Evolutionary conservation across 2,329 filamentous ascomycete species (phyloP).

Genomic region (Aspergillus sp.): DNA sequence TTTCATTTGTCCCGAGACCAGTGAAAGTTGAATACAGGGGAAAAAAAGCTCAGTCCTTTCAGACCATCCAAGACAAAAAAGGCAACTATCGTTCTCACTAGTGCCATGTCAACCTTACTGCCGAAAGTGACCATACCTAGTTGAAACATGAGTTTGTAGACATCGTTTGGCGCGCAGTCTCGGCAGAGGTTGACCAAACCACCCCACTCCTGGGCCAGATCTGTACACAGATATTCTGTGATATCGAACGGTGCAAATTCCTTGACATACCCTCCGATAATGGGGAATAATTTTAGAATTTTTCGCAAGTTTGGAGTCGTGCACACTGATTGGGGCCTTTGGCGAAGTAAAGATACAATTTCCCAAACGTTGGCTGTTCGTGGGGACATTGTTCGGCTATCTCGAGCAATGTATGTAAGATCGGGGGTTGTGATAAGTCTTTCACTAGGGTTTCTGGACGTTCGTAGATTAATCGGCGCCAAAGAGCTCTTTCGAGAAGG

Average conservation of each 20-base stretch:
- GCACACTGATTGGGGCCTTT: conserved; percentile 15
- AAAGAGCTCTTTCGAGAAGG: conserved; percentile 9
- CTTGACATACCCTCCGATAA: conserved; percentile 36
- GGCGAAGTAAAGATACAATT: conserved; percentile 15
- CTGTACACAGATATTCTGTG: conserved; percentile 34
- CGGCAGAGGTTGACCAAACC: conserved; percentile 36
- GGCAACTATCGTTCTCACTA: conserved; percentile 42
- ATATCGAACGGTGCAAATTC: conserved; percentile 30
- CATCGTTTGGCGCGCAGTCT: conserved; percentile 8
- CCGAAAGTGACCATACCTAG: conserved; percentile 44
- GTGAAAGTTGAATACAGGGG: too few relatives aligned
- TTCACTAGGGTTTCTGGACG: conserved; percentile 2
- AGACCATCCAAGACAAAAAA: conserved; percentile 41
- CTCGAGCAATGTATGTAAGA: conserved; percentile 4
- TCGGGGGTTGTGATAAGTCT: conserved; percentile 1
- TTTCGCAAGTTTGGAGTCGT: conserved; percentile 18
- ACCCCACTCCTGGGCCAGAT: conserved; percentile 42
- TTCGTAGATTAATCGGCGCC: conserved; percentile 39
- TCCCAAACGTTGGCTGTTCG: conserved; percentile 17
- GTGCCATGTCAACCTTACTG: conserved; percentile 30
- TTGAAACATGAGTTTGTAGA: conserved; percentile 40
- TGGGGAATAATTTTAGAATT: conserved; percentile 27
- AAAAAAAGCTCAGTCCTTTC: conserved; percentile 25
- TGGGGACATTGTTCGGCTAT: not conserved
- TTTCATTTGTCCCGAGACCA: too few relatives aligned